These are phyloP conservation scores for Talaromyces albobiverticillius DNA, from an alignment of 2,329 filamentous ascomycete genomes.

Conservation along the genomic window DNA sequence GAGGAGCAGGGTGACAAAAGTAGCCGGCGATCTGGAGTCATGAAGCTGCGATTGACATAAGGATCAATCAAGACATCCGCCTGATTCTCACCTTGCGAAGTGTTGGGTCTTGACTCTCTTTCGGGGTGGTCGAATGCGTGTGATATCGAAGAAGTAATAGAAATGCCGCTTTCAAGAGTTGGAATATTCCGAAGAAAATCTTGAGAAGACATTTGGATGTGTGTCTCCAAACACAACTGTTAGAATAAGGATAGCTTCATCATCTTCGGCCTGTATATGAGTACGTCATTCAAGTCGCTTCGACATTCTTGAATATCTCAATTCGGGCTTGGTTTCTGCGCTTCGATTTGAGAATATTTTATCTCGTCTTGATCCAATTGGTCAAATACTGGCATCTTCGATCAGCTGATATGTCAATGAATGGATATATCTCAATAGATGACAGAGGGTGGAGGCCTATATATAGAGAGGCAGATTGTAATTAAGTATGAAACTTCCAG, in stretches of 20 bases:
- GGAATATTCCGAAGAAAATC: background rate
- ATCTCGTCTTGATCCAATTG: background rate
- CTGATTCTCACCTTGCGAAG: background rate
- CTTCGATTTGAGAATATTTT: background rate
- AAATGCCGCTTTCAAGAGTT: background rate
- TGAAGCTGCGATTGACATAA: background rate
- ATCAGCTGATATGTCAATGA: background rate
- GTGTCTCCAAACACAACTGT: background rate
- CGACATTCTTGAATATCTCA: background rate
- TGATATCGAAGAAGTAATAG: background rate
- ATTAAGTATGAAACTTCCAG: too few relatives aligned
- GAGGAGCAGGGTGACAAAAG: background rate
- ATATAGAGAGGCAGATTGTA: background rate
- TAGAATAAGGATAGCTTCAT: background rate
- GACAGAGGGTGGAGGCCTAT: background rate
- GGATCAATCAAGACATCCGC: background rate
- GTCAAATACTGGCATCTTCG: background rate
- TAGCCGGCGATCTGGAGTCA: background rate
- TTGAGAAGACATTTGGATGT: background rate
- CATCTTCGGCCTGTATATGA: background rate
- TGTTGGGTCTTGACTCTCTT: background rate
- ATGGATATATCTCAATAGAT: background rate
- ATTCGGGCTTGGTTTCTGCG: background rate
- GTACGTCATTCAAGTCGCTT: background rate
- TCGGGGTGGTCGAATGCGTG: background rate